Evolutionary conservation across 2,329 filamentous ascomycete genomes (phyloP).

Genomic region (Acarospora socialis): DNA sequence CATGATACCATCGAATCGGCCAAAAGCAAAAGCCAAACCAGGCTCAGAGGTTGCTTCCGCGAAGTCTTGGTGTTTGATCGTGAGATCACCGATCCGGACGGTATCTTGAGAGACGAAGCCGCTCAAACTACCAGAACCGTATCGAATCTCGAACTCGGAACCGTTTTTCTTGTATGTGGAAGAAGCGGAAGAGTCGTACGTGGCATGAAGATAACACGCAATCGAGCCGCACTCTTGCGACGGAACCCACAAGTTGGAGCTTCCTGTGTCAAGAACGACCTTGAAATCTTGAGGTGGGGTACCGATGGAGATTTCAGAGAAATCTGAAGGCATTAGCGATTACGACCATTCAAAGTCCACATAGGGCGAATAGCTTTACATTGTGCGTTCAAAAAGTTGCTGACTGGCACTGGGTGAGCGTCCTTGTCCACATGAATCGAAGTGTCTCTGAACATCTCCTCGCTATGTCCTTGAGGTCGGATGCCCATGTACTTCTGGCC

Average conservation of each 20-base stretch:
- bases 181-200: conserved; percentile 84
- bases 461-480: conserved; percentile 52
- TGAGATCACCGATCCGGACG: conserved; percentile 75
- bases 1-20: conserved; percentile 91
- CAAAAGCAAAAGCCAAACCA: conserved; percentile 93
- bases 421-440: conserved; percentile 49
- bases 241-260: conserved; percentile 98
- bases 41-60: conserved; percentile 93
- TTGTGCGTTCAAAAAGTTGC: conserved; percentile 97
- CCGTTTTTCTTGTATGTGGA: conserved; percentile 92
- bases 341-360: not conserved
- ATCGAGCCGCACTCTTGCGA: conserved; percentile 83
- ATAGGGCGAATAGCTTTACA: conserved; percentile 46
- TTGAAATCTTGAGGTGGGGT: conserved; percentile 92
- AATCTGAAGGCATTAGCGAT: conserved; percentile 45
- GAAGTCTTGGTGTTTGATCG: conserved; percentile 80
- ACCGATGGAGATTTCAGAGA: conserved; percentile 88
- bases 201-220: conserved; percentile 92
- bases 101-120: conserved; percentile 87
- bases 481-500: conserved; percentile 89
- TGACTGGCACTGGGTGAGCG: conserved; percentile 70
- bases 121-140: conserved; percentile 86
- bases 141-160: conserved; percentile 78
- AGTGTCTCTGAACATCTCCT: conserved; percentile 67
- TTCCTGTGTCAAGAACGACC: conserved; percentile 95